Base-by-base conservation (phyloP, 768 basidiomycete genomes). In the Vararia minispora region DNA sequence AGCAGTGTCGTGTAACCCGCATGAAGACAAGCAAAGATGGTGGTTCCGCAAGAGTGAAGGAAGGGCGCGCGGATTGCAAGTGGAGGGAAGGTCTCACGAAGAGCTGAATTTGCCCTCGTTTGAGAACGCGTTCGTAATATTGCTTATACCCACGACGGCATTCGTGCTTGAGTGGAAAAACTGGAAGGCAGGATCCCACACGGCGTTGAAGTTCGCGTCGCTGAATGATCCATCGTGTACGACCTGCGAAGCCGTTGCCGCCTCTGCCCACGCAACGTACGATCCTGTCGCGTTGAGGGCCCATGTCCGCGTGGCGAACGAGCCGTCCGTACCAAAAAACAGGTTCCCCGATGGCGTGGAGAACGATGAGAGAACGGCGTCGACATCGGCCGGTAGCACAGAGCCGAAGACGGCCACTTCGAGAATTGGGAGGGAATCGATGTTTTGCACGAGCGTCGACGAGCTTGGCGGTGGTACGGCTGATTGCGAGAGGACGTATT, bases 351-450 rank as follows among this genome's bases (percentile, higher is more conserved):
- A 61, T 16, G 72, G 54, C 8, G 63, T 65, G 7, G 68, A 59
- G 42, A 79, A 71, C 6, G 73, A 66, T 14, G 76, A 71, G 17
- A 67, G 56, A 6, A 65, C 64, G 24, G 59, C 66, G 25, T 47
- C 46, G 21, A 76, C 52, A 49, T 80, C 78, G 3, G 65, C 45
- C 13, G 68, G 62, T 11, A 53, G 49, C 18, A 80, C 53, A 11
- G 66, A 58, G 5, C 78, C 79, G 51, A 80, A 79, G n/a, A 80
- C 49, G 1, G 75, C 76, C 3, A 78, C 72, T 54, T 79, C 78
- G 25, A 82, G 49, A 1, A 58, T 43, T 17, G 76, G 79, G 31
- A 80, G 57, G 1, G 58, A 50, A 9, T 62, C 45, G n/a, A 77
- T 48, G 3, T 64, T 58, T 36, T 57, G 49, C 38, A 58, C 64